Percentiles rank a stretch among this genome's conserved stretches.
Evolutionary conservation across 2,329 filamentous ascomycete species (phyloP).

Genomic region (Colletotrichum sp.): DNA sequence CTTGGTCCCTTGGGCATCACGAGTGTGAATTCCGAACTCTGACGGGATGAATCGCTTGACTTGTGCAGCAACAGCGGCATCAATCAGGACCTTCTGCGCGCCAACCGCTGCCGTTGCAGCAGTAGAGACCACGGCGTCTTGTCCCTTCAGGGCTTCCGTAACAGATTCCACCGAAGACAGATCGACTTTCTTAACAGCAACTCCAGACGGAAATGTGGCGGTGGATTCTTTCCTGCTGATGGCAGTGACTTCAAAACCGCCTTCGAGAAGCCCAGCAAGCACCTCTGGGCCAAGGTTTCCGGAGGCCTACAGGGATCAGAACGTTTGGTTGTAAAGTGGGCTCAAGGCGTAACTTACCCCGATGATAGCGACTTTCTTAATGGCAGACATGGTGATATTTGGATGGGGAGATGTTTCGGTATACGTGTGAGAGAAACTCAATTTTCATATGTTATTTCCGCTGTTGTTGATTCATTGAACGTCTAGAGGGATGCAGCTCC

Average conservation of each 20-base stretch:
- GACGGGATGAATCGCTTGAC: conserved; percentile 63
- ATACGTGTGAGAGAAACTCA: not conserved
- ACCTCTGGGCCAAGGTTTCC: conserved; percentile 36
- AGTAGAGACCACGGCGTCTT: conserved; percentile 61
- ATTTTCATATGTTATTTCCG: not conserved
- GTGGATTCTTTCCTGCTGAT: conserved; percentile 52
- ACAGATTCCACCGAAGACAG: conserved; percentile 48
- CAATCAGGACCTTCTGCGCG: conserved; percentile 53
- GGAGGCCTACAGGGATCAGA: conserved; percentile 28
- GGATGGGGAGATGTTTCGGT: not conserved
- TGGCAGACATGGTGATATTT: conserved; percentile 23
- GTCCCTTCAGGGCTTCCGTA: conserved; percentile 50
- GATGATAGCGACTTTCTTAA: conserved; percentile 38
- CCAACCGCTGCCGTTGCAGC: conserved; percentile 47
- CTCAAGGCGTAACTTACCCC: conserved; percentile 30
- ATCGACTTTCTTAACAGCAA: conserved; percentile 51
- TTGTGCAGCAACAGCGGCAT: conserved; percentile 59
- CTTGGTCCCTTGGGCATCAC: conserved; percentile 24
- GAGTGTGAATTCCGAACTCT: conserved; percentile 51
- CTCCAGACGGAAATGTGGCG: conserved; percentile 34
- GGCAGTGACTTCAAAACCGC: conserved; percentile 54
- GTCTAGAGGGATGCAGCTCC: not conserved
- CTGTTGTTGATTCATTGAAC: not conserved
- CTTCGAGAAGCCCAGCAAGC: conserved; percentile 31
- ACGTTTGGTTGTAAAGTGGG: not conserved